phyloP scores from a whole-genome alignment of 495 filamentous ascomycete species.

The Peziza echinospora region DNA sequence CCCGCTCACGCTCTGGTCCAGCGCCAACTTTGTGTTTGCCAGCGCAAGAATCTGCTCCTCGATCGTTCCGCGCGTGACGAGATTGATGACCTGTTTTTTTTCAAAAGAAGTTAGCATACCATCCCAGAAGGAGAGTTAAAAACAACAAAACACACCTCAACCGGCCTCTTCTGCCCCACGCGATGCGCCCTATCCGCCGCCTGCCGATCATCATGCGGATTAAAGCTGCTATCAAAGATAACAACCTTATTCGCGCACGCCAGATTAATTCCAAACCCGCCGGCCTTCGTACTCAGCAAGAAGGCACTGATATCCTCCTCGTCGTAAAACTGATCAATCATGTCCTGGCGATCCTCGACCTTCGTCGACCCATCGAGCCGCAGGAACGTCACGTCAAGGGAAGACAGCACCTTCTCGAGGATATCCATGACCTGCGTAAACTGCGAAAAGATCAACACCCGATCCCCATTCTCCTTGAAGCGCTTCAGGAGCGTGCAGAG shows the following conservation, averaged over 20 bases:
- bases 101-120: no score
- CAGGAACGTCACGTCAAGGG: slow-evolving; percentile 48
- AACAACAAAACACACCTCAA: slow-evolving; percentile 43
- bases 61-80: slow-evolving; percentile 66
- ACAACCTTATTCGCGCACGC: slow-evolving; percentile 91
- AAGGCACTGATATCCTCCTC: slow-evolving; percentile 68
- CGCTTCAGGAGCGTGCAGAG: slow-evolving; percentile 46
- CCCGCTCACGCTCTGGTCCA: slow-evolving; percentile 57
- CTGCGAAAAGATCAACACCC: slow-evolving; percentile 72
- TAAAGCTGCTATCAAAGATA: slow-evolving; percentile 89
- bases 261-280: slow-evolving; percentile 86
- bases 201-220: slow-evolving; percentile 89
- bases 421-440: slow-evolving; percentile 86
- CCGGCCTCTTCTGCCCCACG: slow-evolving; percentile 70
- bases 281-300: slow-evolving; percentile 77
- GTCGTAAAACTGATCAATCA: slow-evolving; percentile 68
- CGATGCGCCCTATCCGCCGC: slow-evolving; percentile 92
- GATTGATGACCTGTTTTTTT: slow-evolving; percentile 27
- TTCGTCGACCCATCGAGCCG: slow-evolving; percentile 69
- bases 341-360: slow-evolving; percentile 58
- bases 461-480: slow-evolving; percentile 65
- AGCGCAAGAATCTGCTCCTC: slow-evolving; percentile 83
- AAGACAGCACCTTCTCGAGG: slow-evolving; percentile 58
- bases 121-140: not conserved
- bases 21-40: slow-evolving; percentile 75